These are phyloP conservation scores for Cucumis hystrix DNA, from an alignment of 306 rosid genomes.

Conservation along the genomic window DNA sequence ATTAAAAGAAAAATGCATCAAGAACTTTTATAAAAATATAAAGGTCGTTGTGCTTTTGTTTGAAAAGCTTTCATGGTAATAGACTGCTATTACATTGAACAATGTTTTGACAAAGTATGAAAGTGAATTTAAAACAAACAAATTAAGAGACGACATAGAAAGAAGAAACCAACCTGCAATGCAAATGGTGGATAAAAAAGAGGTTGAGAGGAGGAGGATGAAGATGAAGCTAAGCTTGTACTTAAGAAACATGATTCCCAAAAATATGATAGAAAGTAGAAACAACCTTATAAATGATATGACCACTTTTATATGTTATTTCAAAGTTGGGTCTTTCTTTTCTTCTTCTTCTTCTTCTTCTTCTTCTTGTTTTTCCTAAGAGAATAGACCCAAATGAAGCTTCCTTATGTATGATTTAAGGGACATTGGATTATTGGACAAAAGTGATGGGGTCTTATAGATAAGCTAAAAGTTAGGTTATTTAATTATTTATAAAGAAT, in stretches of 20 bases:
- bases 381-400: slow-evolving; percentile 1
- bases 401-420: not conserved
- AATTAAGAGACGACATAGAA: no score
- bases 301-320: not conserved
- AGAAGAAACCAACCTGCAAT: not conserved
- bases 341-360: not conserved
- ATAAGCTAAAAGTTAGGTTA: slow-evolving; percentile 26
- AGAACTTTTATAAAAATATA: no score
- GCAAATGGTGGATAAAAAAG: not conserved
- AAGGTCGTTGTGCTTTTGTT: no score
- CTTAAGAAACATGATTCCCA: not conserved
- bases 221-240: not conserved
- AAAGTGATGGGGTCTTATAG: slow-evolving; percentile 4
- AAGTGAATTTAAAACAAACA: no score
- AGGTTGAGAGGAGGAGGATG: not conserved
- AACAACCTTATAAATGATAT: not conserved
- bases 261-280: not conserved
- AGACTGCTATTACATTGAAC: no score
- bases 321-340: not conserved
- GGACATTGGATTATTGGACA: not conserved
- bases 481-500: slow-evolving; percentile 6
- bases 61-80: no score
- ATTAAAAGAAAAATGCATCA: no score
- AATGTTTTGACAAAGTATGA: no score
- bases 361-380: not conserved